A percentile compares a stretch with the other conserved stretches of the same genome.
phyloP scores from a whole-genome alignment of 805 yeast species.

The Pichia phayaonensis region DNA sequence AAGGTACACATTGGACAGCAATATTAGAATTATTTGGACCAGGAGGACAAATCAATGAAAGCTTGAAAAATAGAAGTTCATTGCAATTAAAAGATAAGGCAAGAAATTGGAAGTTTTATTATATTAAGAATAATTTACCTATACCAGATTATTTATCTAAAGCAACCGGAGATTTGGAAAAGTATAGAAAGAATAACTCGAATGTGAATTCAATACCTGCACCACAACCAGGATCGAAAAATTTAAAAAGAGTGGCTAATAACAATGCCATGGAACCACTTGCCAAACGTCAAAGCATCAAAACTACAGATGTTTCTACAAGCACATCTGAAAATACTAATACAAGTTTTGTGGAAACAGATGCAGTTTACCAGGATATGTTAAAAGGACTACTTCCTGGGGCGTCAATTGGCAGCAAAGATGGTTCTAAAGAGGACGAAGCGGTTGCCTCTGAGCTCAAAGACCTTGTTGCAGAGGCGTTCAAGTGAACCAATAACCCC shows the following conservation, averaged over 20 bases:
- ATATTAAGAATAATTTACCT: slow-evolving; percentile 63
- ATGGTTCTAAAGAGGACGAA: slow-evolving; percentile 7
- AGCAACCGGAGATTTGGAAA: slow-evolving; percentile 80
- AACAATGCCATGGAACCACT: not conserved
- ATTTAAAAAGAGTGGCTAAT: not conserved
- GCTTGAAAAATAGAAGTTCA: slow-evolving; percentile 78
- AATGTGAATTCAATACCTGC: not conserved
- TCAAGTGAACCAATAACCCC: slow-evolving; percentile 13
- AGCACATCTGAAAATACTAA: not conserved
- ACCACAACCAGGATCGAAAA: not conserved
- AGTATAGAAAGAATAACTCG: slow-evolving; percentile 1
- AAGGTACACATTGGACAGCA: slow-evolving; percentile 93
- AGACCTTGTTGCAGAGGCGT: slow-evolving; percentile 29
- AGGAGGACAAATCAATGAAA: slow-evolving; percentile 82
- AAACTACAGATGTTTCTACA: not conserved
- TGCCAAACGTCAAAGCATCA: not conserved
- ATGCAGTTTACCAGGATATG: slow-evolving; percentile 18
- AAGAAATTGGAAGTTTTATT: slow-evolving; percentile 87
- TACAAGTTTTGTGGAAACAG: slow-evolving; percentile 9
- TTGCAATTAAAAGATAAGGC: slow-evolving; percentile 96
- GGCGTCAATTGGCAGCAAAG: not conserved
- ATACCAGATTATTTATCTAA: slow-evolving; percentile 73
- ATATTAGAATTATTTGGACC: slow-evolving; percentile 88
- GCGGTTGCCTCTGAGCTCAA: slow-evolving; percentile 26
- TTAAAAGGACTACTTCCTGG: slow-evolving; percentile 10